Conservation (phyloP, 495 filamentous ascomycete species). For the Trichocladium antarcticum region DNA sequence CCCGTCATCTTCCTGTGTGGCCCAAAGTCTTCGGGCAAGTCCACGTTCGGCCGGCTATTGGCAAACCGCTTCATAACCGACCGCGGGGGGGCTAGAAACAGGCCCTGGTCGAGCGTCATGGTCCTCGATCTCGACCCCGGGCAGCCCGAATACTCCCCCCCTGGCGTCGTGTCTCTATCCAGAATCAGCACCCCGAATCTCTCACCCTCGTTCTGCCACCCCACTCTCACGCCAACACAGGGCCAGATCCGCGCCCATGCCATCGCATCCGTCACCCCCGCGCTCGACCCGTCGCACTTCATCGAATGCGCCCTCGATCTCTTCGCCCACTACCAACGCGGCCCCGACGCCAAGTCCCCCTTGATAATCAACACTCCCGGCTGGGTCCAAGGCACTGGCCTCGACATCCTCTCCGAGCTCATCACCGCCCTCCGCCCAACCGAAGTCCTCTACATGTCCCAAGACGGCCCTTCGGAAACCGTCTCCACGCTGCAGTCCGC, state of each 20-base stretch:
- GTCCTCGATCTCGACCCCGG: slow-evolving; percentile 76
- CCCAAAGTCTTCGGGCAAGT: slow-evolving; percentile 77
- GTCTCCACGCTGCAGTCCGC: slow-evolving; percentile 44
- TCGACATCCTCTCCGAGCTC: slow-evolving; percentile 58
- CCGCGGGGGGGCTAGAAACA: slow-evolving; percentile 17
- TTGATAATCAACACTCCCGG: slow-evolving; percentile 75
- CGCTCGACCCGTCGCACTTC: slow-evolving; percentile 61
- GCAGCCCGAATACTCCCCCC: slow-evolving; percentile 70
- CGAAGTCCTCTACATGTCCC: slow-evolving; percentile 66
- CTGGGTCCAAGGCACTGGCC: slow-evolving; percentile 67
- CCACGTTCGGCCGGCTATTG: slow-evolving; percentile 69
- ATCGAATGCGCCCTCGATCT: slow-evolving; percentile 57
- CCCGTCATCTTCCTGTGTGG: slow-evolving; percentile 55
- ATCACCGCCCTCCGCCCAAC: slow-evolving; percentile 40
- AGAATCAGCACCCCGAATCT: slow-evolving; percentile 53
- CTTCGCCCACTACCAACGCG: slow-evolving; percentile 48
- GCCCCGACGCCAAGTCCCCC: slow-evolving; percentile 34
- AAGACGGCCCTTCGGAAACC: slow-evolving; percentile 54
- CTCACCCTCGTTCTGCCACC: slow-evolving; percentile 65
- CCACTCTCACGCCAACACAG: slow-evolving; percentile 22
- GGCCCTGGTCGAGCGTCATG: slow-evolving; percentile 34
- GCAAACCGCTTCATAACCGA: slow-evolving; percentile 60
- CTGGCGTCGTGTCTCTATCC: slow-evolving; percentile 65
- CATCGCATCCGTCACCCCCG: slow-evolving; percentile 58
- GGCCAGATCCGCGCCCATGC: slow-evolving; percentile 50